phyloP scores from a whole-genome alignment of 2,329 filamentous ascomycete genomes.

The Ophiocordyceps unilateralis region DNA sequence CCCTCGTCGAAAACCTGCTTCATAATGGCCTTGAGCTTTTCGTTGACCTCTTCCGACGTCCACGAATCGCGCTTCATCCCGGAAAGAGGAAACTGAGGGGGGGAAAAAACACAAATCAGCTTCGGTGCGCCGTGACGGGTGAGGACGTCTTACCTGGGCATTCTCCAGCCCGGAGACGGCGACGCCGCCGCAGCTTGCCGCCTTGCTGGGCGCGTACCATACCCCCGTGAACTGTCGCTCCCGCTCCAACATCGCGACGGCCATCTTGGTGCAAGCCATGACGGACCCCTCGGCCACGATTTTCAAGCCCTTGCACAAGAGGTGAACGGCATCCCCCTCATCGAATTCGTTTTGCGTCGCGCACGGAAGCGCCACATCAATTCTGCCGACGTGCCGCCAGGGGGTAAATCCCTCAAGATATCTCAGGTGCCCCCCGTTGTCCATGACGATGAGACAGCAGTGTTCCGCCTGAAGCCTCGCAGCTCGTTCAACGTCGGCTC shows the following conservation, averaged over 20 bases:
- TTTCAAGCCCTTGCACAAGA: constrained; percentile 59
- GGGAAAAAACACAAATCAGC: too few relatives aligned
- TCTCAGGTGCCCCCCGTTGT: constrained; percentile 50
- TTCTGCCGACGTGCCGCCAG: constrained; percentile 76
- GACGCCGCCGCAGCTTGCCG: constrained; percentile 92
- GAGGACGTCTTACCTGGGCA: too few relatives aligned
- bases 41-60: too few relatives aligned
- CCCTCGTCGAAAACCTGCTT: too few relatives aligned
- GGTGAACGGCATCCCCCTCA: constrained; percentile 70
- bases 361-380: constrained; percentile 82
- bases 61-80: too few relatives aligned
- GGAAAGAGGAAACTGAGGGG: too few relatives aligned
- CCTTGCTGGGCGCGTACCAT: constrained; percentile 97
- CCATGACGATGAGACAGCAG: constrained; percentile 61
- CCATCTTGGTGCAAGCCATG: constrained; percentile 96
- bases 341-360: constrained; percentile 97
- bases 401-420: constrained; percentile 79
- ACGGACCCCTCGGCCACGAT: constrained; percentile 95
- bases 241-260: constrained; percentile 83
- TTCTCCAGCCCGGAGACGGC: constrained; percentile 88
- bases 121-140: too few relatives aligned
- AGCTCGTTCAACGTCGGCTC: constrained; percentile 64
- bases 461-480: constrained; percentile 75
- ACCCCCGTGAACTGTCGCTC: constrained; percentile 58
- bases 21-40: too few relatives aligned